Evolutionary conservation across 495 filamentous ascomycete species (phyloP).

Genomic region (Penicillium roqueforti): DNA sequence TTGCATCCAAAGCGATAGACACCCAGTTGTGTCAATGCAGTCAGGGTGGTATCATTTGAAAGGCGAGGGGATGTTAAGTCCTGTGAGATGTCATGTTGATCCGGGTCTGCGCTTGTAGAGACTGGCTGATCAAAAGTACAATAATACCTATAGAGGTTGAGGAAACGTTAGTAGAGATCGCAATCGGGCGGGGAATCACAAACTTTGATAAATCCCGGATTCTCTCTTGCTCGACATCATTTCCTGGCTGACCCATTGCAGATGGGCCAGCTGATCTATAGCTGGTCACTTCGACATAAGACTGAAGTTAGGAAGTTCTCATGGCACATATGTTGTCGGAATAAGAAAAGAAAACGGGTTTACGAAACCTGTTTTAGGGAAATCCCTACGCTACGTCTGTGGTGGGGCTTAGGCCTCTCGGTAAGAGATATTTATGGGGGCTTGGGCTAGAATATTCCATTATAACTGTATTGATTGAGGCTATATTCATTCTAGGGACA

Average conservation of each 20-base stretch:
- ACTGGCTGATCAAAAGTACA: slow-evolving; percentile 9
- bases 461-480: no score
- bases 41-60: slow-evolving; percentile 51
- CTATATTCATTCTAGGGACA: no score
- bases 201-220: slow-evolving; percentile 14
- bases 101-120: neutral
- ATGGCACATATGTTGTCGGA: no score
- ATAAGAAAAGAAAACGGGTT: neutral
- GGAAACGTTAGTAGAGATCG: slow-evolving; percentile 1
- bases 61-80: neutral
- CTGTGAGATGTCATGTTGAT: neutral
- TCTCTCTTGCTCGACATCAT: slow-evolving; percentile 6
- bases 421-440: no score
- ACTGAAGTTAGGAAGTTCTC: neutral
- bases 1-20: slow-evolving; percentile 47
- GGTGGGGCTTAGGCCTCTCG: neutral
- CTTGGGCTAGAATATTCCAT: no score
- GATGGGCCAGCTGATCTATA: slow-evolving; percentile 4
- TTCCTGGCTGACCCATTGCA: slow-evolving; percentile 1
- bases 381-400: neutral
- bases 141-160: slow-evolving; percentile 5
- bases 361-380: neutral
- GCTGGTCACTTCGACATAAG: slow-evolving; percentile 1
- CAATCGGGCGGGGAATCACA: neutral
- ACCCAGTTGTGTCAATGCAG: slow-evolving; percentile 59